These are phyloP conservation scores for Teunomyces lycoperdinae DNA, from an alignment of 805 yeast genomes.

Conservation along the genomic window DNA sequence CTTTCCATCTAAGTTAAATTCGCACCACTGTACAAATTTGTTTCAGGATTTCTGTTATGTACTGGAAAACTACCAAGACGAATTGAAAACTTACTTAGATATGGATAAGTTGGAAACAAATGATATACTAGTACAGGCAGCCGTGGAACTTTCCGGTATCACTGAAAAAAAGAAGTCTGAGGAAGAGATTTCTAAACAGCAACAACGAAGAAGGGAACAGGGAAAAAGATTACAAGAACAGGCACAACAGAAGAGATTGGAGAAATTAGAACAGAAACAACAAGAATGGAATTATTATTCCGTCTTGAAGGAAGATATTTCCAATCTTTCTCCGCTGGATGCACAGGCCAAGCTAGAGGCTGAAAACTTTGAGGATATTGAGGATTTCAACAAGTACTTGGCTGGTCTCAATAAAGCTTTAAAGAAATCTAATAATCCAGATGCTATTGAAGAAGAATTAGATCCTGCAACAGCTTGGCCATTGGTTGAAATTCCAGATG, in stretches of 20 bases:
- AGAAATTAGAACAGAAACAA: constrained; percentile 76
- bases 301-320: constrained; percentile 52
- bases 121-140: constrained; percentile 82
- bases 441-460: constrained; percentile 37
- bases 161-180: constrained; percentile 72
- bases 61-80: constrained; percentile 63
- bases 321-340: constrained; percentile 49
- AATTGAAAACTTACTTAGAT: constrained; percentile 54
- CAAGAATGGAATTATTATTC: constrained; percentile 74
- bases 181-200: constrained; percentile 74
- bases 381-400: constrained; percentile 67
- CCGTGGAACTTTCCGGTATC: constrained; percentile 59
- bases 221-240: constrained; percentile 90
- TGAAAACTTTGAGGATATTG: constrained; percentile 77
- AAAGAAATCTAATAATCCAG: constrained; percentile 64
- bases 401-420: constrained; percentile 64
- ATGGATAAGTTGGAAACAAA: constrained; percentile 61
- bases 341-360: constrained; percentile 53
- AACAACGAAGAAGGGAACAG: constrained; percentile 77
- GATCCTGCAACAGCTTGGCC: constrained; percentile 64
- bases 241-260: constrained; percentile 79
- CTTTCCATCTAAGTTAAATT: constrained; percentile 73
- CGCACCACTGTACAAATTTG: constrained; percentile 61
- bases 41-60: constrained; percentile 78
- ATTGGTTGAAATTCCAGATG: constrained; percentile 80